Base-by-base conservation (phyloP, 441 rosid species). In the Adansonia rubrostipa region DNA sequence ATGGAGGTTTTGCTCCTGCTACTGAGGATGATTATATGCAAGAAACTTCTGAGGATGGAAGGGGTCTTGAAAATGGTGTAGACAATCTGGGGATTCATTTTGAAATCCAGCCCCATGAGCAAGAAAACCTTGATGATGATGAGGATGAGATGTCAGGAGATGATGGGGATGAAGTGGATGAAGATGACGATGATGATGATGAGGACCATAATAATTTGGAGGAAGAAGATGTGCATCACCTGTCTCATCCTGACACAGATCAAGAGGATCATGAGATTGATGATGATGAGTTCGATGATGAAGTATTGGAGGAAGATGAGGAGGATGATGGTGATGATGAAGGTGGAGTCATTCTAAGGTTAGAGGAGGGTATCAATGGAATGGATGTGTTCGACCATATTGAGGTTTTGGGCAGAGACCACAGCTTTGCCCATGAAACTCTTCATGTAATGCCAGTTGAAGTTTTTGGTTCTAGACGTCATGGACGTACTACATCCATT, bases 191-290 rank as follows among this genome's bases (percentile, higher is more conserved):
- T 62, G 69, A 64, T 17, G 69, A 64, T 62, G 99, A 90, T 17
- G 95, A 91, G 79, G 99, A 90, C 47, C 94, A 87, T 79, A 88
- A 92, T 89, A 92, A 85, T 80, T 81, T 92, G 79, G 99, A 92
- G 81, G 98, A 91, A 80, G 98, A 92, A 84, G 98, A 90, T 84
- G 97, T 88, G 51, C 95, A 90, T 87, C 98, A 91, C 84, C 85
- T 93, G 82, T 92, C 99, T 76, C 99, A 91, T 86, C 92, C 91
- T 77, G 98, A 92, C 84, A 91, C 92, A 10, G 98, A 97, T 89
- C 98, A 93, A 85, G 99, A 97, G 86, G 99, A 94, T 81, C 98
- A 92, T 86, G 99, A 97, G 87, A 91, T 97, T 72, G 99, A 96
- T 83, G 97, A 91, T 84, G 97, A 92, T 80, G 97, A 91, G 73